phyloP scores from a whole-genome alignment of 805 yeast genomes.

The Schwanniomyces yamadae region DNA sequence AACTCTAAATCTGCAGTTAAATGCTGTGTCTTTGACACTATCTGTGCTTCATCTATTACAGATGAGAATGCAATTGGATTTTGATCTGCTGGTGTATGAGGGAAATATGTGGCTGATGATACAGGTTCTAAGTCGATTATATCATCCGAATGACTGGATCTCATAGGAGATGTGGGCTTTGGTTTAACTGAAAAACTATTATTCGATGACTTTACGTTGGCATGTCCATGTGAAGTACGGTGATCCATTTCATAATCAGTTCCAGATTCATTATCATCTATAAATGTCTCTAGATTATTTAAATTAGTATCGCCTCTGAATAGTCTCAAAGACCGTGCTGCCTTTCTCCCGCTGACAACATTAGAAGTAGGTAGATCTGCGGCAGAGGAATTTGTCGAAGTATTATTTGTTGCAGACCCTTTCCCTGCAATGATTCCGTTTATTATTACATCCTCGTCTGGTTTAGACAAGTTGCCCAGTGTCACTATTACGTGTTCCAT shows the following conservation, averaged over 20 bases:
- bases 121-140: slow-evolving; percentile 50
- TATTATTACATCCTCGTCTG: no score
- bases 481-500: no score
- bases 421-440: no score
- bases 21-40: slow-evolving; percentile 34
- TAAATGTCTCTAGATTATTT: slow-evolving; percentile 7
- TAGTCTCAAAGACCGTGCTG: slow-evolving; percentile 55
- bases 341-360: slow-evolving; percentile 51
- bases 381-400: slow-evolving; percentile 1
- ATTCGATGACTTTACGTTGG: slow-evolving; percentile 3
- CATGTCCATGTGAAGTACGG: neutral
- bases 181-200: slow-evolving; percentile 7
- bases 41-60: slow-evolving; percentile 9
- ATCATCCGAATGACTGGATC: slow-evolving; percentile 9
- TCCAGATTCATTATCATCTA: slow-evolving; percentile 7
- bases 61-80: neutral
- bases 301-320: slow-evolving; percentile 36
- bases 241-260: slow-evolving; percentile 13
- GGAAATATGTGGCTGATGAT: slow-evolving; percentile 69
- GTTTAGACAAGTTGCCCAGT: no score
- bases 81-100: slow-evolving; percentile 49
- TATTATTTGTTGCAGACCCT: no score
- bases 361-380: slow-evolving; percentile 5
- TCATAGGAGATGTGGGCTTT: neutral
- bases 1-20: slow-evolving; percentile 51